These are phyloP conservation scores for Amesomyces nigricolor DNA, from an alignment of 2,329 filamentous ascomycete genomes.

Conservation along the genomic window DNA sequence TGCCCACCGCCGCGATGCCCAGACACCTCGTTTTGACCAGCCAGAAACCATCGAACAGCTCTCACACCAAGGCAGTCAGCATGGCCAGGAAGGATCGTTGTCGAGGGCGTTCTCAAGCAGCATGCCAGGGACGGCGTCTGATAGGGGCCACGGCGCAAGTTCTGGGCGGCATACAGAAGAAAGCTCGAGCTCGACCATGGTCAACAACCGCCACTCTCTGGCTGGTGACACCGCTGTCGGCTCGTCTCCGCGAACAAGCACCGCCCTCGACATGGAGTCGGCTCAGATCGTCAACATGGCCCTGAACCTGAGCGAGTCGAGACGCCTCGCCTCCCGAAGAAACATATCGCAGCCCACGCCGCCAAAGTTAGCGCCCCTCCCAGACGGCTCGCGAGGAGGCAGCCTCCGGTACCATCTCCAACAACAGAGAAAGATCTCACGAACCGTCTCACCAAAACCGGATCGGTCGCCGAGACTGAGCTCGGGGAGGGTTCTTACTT, in stretches of 20 bases:
- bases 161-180: slow-evolving; percentile 4
- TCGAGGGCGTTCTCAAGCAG: slow-evolving; percentile 6
- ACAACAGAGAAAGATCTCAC: slow-evolving; percentile 59
- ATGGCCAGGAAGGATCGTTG: slow-evolving; percentile 12
- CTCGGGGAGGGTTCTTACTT: slow-evolving; percentile 38
- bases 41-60: slow-evolving; percentile 17
- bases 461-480: slow-evolving; percentile 40
- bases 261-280: slow-evolving; percentile 64
- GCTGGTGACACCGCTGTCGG: slow-evolving; percentile 21
- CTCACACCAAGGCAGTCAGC: neutral
- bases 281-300: slow-evolving; percentile 91
- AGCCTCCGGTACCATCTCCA: slow-evolving; percentile 65
- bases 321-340: slow-evolving; percentile 56
- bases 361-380: slow-evolving; percentile 47
- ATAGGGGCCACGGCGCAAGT: neutral
- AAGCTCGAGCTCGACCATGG: slow-evolving; percentile 6
- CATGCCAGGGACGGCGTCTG: neutral
- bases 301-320: slow-evolving; percentile 77
- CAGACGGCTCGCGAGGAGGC: slow-evolving; percentile 46
- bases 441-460: slow-evolving; percentile 55
- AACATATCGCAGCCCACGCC: slow-evolving; percentile 48
- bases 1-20: slow-evolving; percentile 28
- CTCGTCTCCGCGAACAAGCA: slow-evolving; percentile 20
- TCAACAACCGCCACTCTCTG: slow-evolving; percentile 19
- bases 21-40: slow-evolving; percentile 17